Evolutionary conservation across 768 basidiomycete genomes (phyloP), one percentile per base, ranked within the genome.

Genomic region (Rhodotorula taiwanensis): DNA sequence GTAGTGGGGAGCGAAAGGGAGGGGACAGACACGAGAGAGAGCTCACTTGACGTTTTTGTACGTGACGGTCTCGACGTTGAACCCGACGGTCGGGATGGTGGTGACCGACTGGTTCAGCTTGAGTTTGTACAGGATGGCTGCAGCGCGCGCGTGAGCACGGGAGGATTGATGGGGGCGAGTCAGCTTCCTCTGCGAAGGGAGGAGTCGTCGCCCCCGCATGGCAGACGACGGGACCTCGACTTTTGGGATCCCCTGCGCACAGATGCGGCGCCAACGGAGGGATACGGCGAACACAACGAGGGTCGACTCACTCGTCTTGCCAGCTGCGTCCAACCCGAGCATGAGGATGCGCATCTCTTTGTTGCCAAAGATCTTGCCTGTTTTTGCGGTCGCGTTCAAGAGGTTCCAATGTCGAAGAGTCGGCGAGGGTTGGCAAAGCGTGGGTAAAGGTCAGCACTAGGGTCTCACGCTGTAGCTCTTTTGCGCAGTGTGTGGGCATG

Each of bases 51-150:
- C 92, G 66, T 98, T 97, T 82, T 95, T 95, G 79, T 98, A 98
- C 51, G 92, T 95, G 56, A 98, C 94, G 6, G 94, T 98, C 78
- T 98, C 94, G 64, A 98, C 94, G 74, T 98, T 98, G 83, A 98
- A 98, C 28, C 94, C 94, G 75, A 90, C 90, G 62, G 94, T 98
- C 63, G 94, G 94, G 74, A 98, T 97, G 27, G 94, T 98, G 27
- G 94, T 98, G 62, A 98, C 94, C 53, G 89, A 92, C 78, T 98
- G 93, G 78, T 97, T 95, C 76, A 98, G 79, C 79, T 98, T 98
- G 78, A 98, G 86, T 76, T 98, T 98, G 82, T 98, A 98, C 51
- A 98, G 83, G 75, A 98, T 98, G 49, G 94, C 94, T 98, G 76
- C 21, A n/a, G 58, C 58, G 60, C 20, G 31, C 25, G 55, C 28